These are phyloP conservation scores for Volvariella surrecta DNA, from an alignment of 1,284 basidiomycete species.

Conservation along the genomic window DNA sequence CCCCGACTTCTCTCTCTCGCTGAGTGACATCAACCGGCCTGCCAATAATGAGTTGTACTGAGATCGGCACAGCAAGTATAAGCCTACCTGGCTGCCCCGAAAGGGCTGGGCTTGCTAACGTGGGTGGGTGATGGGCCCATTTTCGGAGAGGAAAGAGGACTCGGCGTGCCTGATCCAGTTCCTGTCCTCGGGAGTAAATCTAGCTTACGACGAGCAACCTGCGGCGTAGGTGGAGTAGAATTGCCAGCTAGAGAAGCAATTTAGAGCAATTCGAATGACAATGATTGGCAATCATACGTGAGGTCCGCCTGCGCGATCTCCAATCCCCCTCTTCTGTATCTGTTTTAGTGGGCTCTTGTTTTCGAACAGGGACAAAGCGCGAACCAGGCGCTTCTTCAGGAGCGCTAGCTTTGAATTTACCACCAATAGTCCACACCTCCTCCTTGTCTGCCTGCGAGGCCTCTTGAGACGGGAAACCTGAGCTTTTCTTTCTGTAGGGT, in stretches of 20 bases:
- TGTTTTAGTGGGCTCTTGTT: slow-evolving; percentile 39
- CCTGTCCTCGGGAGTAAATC: slow-evolving; percentile 76
- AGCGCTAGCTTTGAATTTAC: slow-evolving; percentile 53
- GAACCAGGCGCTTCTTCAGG: slow-evolving; percentile 28
- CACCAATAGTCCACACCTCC: slow-evolving; percentile 64
- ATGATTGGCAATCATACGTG: slow-evolving; percentile 34
- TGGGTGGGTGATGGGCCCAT: slow-evolving; percentile 41
- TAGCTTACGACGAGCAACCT: slow-evolving; percentile 68
- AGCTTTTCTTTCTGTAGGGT: slow-evolving; percentile 41
- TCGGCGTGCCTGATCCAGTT: slow-evolving; percentile 50
- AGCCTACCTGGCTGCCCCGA: slow-evolving; percentile 76
- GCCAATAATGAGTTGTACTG: slow-evolving; percentile 1
- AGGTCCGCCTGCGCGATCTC: slow-evolving; percentile 49
- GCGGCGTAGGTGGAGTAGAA: slow-evolving; percentile 76
- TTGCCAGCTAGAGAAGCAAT: slow-evolving; percentile 40
- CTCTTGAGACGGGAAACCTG: slow-evolving; percentile 48
- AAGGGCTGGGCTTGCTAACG: slow-evolving; percentile 59
- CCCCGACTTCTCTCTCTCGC: slow-evolving; percentile 68
- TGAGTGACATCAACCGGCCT: slow-evolving; percentile 82
- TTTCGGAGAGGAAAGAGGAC: slow-evolving; percentile 70
- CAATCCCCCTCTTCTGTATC: slow-evolving; percentile 51
- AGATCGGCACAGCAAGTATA: slow-evolving; percentile 2
- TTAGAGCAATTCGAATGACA: slow-evolving; percentile 8
- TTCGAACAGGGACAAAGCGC: slow-evolving; percentile 42
- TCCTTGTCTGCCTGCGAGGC: slow-evolving; percentile 60